These are phyloP conservation scores for Candida frijolesensis DNA, from an alignment of 1,139 yeast genomes.

Conservation along the genomic window DNA sequence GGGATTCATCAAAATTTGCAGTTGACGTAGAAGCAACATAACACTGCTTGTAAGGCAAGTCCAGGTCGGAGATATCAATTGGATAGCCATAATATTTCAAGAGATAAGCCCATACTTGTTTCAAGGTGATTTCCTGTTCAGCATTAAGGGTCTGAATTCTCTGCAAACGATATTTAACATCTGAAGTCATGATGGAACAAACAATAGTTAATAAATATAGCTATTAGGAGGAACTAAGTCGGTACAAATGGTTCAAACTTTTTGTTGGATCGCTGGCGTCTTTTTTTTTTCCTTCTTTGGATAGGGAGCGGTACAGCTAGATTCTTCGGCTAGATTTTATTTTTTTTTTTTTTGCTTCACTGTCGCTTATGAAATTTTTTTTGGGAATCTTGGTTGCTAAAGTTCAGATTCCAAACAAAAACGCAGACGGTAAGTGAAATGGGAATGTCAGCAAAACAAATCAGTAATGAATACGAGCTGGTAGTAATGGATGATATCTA, in stretches of 20 bases:
- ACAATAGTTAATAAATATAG: neutral
- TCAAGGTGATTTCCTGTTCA: constrained; percentile 43
- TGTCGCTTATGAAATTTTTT: neutral
- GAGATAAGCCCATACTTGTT: constrained; percentile 45
- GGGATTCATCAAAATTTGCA: constrained; percentile 22
- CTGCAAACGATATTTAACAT: constrained; percentile 34
- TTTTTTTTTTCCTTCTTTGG: neutral
- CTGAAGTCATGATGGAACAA: constrained; percentile 11
- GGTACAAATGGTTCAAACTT: neutral
- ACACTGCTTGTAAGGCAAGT: constrained; percentile 34
- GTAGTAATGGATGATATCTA: no score
- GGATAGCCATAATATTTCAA: constrained; percentile 43
- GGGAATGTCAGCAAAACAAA: no score
- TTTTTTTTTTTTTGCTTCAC: neutral
- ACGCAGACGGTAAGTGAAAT: no score
- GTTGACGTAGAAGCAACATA: constrained; percentile 36
- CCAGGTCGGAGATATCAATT: constrained; percentile 32
- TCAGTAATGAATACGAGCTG: no score
- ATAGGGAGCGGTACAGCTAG: no score
- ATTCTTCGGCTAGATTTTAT: no score
- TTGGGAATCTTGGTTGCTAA: no score
- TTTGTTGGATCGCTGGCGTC: no score
- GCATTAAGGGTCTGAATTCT: constrained; percentile 43
- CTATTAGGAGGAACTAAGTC: neutral
- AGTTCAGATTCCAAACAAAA: no score